Conservation (phyloP, 148 eudicot species). For the Nepenthes gracilis region DNA sequence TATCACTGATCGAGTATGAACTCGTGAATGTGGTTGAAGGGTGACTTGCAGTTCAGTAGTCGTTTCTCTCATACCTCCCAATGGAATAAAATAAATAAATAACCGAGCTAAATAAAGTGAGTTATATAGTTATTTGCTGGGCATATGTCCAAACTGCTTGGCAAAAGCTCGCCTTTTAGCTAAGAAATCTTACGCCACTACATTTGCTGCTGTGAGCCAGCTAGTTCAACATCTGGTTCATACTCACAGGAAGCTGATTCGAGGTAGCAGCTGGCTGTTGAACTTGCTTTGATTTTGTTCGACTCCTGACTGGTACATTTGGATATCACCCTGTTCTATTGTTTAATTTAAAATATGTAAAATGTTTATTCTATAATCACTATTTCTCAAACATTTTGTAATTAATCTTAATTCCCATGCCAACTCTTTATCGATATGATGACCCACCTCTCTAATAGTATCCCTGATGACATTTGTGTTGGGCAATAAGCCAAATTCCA, state of each 20-base stretch:
- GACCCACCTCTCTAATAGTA: no score
- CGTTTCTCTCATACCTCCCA: no score
- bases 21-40: slow-evolving; percentile 47
- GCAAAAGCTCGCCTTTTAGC: slow-evolving; percentile 2
- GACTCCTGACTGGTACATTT: background rate
- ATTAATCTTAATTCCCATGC: no score
- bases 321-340: background rate
- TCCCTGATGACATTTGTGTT: no score
- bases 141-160: background rate
- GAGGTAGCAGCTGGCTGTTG: background rate
- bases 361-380: no score
- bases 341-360: no score
- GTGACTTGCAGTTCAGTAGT: background rate
- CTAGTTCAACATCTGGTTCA: slow-evolving; percentile 2
- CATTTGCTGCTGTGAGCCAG: background rate
- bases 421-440: no score
- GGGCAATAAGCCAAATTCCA: no score
- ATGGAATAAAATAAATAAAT: no score
- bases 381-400: no score
- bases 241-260: no score
- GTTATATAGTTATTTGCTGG: slow-evolving; percentile 1
- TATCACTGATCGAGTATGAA: slow-evolving; percentile 55
- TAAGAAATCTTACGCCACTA: background rate
- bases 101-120: background rate
- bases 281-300: background rate